A percentile compares a stretch with the other conserved stretches of the same genome.
Conservation (phyloP, 768 basidiomycete species). For the Pleurotus citrinopileatus region DNA sequence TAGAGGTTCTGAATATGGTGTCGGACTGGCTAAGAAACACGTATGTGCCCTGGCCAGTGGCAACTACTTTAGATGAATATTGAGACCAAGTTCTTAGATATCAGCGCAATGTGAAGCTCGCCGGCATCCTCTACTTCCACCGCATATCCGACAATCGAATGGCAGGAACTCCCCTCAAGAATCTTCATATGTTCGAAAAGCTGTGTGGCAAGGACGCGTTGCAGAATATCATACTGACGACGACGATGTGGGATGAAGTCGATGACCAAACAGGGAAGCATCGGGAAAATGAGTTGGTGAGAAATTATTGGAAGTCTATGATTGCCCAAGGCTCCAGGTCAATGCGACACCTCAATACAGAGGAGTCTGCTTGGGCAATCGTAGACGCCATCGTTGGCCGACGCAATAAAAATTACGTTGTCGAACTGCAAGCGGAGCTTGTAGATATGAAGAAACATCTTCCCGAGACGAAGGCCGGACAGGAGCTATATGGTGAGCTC, state of each 20-base stretch:
- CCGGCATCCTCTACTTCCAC: conserved; percentile 42
- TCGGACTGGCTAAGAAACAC: conserved; percentile 16
- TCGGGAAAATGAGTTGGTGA: conserved; percentile 27
- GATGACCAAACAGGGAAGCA: conserved; percentile 25
- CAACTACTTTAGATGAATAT: background rate
- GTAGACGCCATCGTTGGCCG: background rate
- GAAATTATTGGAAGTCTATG: conserved; percentile 18
- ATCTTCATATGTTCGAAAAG: conserved; percentile 44
- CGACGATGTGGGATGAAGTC: conserved; percentile 45
- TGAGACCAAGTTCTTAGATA: conserved; percentile 9
- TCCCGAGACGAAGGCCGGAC: conserved; percentile 16
- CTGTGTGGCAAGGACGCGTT: conserved; percentile 44
- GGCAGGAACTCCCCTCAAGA: conserved; percentile 36
- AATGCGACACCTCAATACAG: conserved; percentile 7
- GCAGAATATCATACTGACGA: conserved; percentile 43
- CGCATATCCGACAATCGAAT: conserved; percentile 38
- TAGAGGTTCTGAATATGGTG: conserved; percentile 17
- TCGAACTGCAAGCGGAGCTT: conserved; percentile 16
- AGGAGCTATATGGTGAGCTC: conserved; percentile 11
- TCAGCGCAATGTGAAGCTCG: conserved; percentile 10
- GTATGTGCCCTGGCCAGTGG: background rate
- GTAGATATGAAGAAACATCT: conserved; percentile 16
- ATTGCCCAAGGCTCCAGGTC: background rate
- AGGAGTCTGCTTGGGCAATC: conserved; percentile 13
- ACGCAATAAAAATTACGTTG: conserved; percentile 6